These are phyloP conservation scores for Persicaria maculosa DNA, from an alignment of 148 eudicot genomes.

Conservation along the genomic window DNA sequence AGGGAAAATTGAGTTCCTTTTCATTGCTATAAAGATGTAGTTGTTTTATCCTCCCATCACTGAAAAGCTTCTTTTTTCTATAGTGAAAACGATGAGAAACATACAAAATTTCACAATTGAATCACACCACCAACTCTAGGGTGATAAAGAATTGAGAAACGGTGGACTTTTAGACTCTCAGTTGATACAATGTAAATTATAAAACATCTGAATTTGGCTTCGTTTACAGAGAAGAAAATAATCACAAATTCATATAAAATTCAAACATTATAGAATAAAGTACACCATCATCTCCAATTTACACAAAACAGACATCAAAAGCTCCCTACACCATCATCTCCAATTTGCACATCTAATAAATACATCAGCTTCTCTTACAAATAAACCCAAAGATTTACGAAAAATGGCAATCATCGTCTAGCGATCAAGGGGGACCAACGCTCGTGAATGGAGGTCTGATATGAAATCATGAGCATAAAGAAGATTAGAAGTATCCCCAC, in stretches of 20 bases:
- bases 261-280: too few relatives aligned
- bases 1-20: not conserved
- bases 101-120: not conserved
- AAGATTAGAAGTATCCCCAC: slow-evolving; percentile 50
- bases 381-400: too few relatives aligned
- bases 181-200: too few relatives aligned
- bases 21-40: not conserved
- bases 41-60: not conserved
- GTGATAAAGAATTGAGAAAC: not conserved
- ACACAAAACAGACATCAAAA: too few relatives aligned
- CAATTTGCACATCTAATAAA: too few relatives aligned
- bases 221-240: too few relatives aligned
- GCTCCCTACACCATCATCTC: too few relatives aligned
- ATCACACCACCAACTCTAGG: not conserved
- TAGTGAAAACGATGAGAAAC: not conserved
- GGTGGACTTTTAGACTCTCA: too few relatives aligned
- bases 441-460: slow-evolving; percentile 43
- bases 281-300: too few relatives aligned
- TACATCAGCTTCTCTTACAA: too few relatives aligned
- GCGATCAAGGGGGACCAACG: slow-evolving; percentile 45
- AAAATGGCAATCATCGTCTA: slow-evolving; percentile 18
- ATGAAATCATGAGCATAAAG: slow-evolving; percentile 52
- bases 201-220: too few relatives aligned
- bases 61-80: not conserved
- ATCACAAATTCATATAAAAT: too few relatives aligned